These are phyloP conservation scores for Dactylellina cionopaga DNA, from an alignment of 2,329 filamentous ascomycete genomes.

Conservation along the genomic window DNA sequence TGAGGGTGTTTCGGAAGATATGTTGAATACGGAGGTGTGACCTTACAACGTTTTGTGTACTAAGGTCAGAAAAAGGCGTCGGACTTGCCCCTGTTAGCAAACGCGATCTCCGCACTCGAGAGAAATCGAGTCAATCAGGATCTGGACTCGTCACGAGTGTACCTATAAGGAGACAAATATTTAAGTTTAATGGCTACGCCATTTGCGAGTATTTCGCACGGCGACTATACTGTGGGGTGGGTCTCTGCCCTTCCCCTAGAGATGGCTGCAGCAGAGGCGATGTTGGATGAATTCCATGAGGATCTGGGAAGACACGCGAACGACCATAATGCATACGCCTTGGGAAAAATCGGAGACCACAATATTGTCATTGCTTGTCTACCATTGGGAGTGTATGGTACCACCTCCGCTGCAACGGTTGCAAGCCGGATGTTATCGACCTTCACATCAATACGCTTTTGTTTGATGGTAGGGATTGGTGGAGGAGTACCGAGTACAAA, in stretches of 20 bases:
- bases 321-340: slow-evolving; percentile 55
- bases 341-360: slow-evolving; percentile 56
- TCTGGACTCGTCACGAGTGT: no score
- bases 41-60: no score
- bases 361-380: slow-evolving; percentile 57
- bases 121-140: no score
- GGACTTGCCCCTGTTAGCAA: no score
- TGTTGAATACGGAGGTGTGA: no score
- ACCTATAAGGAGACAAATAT: no score
- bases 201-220: no score
- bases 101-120: no score
- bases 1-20: no score
- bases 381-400: slow-evolving; percentile 55
- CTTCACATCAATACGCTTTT: slow-evolving; percentile 56
- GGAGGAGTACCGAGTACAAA: slow-evolving; percentile 52
- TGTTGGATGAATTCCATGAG: slow-evolving; percentile 58
- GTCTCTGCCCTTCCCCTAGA: slow-evolving; percentile 59
- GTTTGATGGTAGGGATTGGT: slow-evolving; percentile 57
- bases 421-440: slow-evolving; percentile 55
- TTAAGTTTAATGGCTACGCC: no score
- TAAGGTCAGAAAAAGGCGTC: no score
- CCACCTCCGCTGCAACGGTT: slow-evolving; percentile 55
- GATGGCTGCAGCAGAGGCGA: slow-evolving; percentile 57
- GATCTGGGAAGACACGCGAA: neutral
- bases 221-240: slow-evolving; percentile 59